Percentiles rank a stretch among this genome's conserved stretches.
Conservation (phyloP, 495 filamentous ascomycete species). For the Lasiosphaeriaceae sp. region DNA sequence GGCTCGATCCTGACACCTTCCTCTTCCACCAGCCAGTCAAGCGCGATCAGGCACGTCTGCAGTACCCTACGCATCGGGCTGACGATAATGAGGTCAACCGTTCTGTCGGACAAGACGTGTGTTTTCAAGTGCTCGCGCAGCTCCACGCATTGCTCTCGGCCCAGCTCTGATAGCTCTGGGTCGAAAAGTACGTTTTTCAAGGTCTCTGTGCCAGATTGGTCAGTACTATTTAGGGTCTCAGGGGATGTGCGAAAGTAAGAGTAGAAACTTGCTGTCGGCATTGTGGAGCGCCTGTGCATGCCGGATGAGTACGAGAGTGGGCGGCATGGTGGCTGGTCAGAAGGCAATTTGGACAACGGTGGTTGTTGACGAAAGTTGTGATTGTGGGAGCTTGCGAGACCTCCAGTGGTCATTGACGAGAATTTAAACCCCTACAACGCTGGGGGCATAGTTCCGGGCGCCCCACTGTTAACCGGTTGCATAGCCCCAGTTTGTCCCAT, state of each 20-base stretch:
- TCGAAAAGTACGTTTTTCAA: too few species aligned
- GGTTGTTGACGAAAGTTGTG: too few species aligned
- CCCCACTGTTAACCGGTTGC: too few species aligned
- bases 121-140: slow-evolving; percentile 43
- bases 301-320: slow-evolving; percentile 54
- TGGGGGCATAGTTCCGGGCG: too few species aligned
- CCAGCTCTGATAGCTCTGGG: slow-evolving; percentile 52
- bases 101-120: slow-evolving; percentile 38
- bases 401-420: too few species aligned
- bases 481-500: too few species aligned
- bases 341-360: too few species aligned
- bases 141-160: slow-evolving; percentile 47
- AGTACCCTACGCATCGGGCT: slow-evolving; percentile 57
- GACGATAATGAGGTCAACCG: slow-evolving; percentile 54
- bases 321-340: too few species aligned
- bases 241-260: background rate
- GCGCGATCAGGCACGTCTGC: slow-evolving; percentile 48
- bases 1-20: slow-evolving; percentile 50
- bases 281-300: slow-evolving; percentile 58
- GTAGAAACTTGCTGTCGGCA: slow-evolving; percentile 30
- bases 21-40: slow-evolving; percentile 49
- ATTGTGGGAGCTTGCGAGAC: too few species aligned
- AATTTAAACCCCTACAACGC: too few species aligned
- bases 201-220: too few species aligned
- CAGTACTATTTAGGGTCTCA: too few species aligned